Evolutionary conservation across 495 filamentous ascomycete genomes (phyloP).

Genomic region (Penicillium arizonense): DNA sequence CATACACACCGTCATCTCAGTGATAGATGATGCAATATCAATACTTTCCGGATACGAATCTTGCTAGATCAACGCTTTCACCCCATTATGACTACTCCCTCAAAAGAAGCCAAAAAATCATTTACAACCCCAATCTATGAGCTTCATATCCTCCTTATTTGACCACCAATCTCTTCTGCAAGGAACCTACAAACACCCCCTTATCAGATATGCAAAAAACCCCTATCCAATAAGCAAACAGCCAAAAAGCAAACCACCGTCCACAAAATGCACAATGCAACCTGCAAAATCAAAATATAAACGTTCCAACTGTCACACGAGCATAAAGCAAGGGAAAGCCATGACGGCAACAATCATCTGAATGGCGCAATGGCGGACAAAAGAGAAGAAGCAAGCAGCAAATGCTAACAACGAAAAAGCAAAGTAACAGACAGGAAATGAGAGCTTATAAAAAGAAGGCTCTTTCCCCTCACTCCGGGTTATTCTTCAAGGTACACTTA

Average conservation of each 20-base stretch:
- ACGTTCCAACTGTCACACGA: too few relatives aligned
- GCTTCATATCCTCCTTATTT: neutral
- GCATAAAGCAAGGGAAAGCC: neutral
- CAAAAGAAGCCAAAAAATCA: neutral
- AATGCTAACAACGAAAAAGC: neutral
- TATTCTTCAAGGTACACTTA: too few relatives aligned
- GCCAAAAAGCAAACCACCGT: too few relatives aligned
- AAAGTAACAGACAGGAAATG: neutral
- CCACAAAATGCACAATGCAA: too few relatives aligned
- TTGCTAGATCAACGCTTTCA: neutral
- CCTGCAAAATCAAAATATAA: too few relatives aligned
- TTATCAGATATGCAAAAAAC: too few relatives aligned
- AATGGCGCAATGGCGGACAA: constrained; percentile 11
- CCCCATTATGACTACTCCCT: neutral
- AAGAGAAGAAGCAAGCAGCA: neutral
- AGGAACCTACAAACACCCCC: too few relatives aligned
- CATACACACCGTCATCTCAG: neutral
- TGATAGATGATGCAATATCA: constrained; percentile 15
- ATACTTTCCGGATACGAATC: constrained; percentile 3
- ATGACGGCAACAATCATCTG: constrained; percentile 12
- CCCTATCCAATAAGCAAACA: too few relatives aligned
- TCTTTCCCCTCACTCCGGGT: too few relatives aligned
- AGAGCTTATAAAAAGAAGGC: neutral
- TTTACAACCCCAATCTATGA: neutral
- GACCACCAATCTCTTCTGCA: too few relatives aligned